These are phyloP conservation scores for Erythrophleum ivorense DNA, from an alignment of 331 rosid species.

Conservation along the genomic window DNA sequence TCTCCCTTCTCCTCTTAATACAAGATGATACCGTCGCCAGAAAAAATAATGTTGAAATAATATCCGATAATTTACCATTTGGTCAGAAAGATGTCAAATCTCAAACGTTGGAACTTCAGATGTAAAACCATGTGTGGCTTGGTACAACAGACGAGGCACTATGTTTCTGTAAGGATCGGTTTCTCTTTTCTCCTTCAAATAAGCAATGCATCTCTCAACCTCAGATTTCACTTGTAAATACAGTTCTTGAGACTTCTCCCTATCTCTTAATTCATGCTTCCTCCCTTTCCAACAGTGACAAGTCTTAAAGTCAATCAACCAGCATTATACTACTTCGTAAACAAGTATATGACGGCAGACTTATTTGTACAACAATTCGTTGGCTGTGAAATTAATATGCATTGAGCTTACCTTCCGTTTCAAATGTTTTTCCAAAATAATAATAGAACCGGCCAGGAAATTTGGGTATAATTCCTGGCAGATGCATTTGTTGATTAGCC, in stretches of 20 bases:
- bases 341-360: neutral
- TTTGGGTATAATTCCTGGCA: conserved; percentile 78
- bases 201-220: conserved; percentile 71
- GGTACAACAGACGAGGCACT: conserved; percentile 62
- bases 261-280: conserved; percentile 68
- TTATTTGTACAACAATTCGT: conserved; percentile 5
- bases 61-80: neutral
- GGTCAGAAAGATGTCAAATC: conserved; percentile 46
- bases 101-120: conserved; percentile 81
- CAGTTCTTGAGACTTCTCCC: conserved; percentile 59
- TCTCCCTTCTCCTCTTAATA: neutral
- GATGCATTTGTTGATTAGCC: conserved; percentile 71
- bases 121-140: conserved; percentile 56
- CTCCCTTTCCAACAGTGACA: conserved; percentile 61
- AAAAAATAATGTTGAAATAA: conserved; percentile 15
- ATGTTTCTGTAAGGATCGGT: conserved; percentile 76
- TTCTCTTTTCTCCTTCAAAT: conserved; percentile 72
- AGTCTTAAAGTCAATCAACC: conserved; percentile 2
- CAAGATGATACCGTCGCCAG: neutral
- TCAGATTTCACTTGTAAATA: conserved; percentile 75
- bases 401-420: conserved; percentile 67
- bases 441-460: conserved; percentile 86
- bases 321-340: neutral
- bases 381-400: conserved; percentile 9
- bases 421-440: conserved; percentile 83